These are phyloP conservation scores for Trichoderma pleuroti DNA, from an alignment of 2,329 filamentous ascomycete genomes.

Conservation along the genomic window DNA sequence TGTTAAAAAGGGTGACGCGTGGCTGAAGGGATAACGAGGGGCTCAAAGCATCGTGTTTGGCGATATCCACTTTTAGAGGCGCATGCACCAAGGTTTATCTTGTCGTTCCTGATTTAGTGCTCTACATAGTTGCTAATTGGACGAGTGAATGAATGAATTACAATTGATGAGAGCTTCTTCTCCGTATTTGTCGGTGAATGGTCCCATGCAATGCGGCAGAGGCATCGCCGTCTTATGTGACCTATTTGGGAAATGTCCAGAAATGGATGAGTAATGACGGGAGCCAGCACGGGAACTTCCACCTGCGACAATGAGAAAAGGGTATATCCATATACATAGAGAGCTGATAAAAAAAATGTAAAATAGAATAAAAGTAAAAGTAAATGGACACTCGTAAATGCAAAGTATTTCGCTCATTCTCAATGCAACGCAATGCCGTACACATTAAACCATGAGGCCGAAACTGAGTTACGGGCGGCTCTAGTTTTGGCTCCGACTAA, in stretches of 20 bases:
- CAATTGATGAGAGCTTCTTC: no score
- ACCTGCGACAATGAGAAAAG: neutral
- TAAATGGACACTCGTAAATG: neutral
- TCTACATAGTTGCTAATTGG: neutral
- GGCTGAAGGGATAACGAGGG: neutral
- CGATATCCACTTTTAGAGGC: slow-evolving; percentile 18
- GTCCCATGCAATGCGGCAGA: neutral
- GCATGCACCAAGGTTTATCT: neutral
- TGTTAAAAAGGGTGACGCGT: neutral
- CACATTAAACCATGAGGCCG: neutral
- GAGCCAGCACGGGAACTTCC: neutral
- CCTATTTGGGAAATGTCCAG: neutral
- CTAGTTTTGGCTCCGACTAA: slow-evolving; percentile 12
- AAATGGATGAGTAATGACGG: neutral
- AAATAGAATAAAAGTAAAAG: neutral
- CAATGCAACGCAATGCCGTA: neutral
- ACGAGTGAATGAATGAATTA: neutral
- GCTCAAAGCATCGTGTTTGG: slow-evolving; percentile 14
- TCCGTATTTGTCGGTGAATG: slow-evolving; percentile 1
- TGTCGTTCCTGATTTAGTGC: neutral
- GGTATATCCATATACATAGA: neutral
- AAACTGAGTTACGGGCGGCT: neutral
- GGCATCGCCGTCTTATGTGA: neutral
- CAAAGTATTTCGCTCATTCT: neutral
- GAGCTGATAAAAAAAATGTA: neutral